A percentile compares a stretch with the other conserved stretches of the same genome.
Conservation (phyloP, 1,139 yeast genomes). For the Scheffersomyces segobiensis region DNA sequence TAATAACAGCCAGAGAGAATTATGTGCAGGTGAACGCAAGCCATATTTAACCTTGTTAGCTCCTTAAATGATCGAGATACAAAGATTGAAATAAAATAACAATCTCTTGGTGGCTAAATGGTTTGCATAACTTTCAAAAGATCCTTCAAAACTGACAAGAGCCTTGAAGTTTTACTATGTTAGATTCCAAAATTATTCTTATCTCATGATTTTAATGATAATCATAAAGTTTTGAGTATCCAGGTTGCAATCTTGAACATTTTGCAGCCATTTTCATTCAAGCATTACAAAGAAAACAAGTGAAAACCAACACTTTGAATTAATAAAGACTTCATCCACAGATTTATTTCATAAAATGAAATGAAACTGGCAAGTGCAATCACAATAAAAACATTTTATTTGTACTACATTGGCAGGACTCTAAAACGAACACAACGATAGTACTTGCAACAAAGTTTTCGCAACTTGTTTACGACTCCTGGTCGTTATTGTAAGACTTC, state of each 20-base stretch:
- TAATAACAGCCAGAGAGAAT: neutral
- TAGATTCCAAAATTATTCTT: too few relatives aligned
- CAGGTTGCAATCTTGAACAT: neutral
- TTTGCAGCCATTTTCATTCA: neutral
- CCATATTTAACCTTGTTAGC: neutral
- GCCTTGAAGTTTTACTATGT: too few relatives aligned
- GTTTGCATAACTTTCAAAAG: neutral
- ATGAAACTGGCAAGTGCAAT: too few relatives aligned
- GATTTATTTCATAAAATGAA: too few relatives aligned
- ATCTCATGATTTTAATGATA: too few relatives aligned
- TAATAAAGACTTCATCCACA: too few relatives aligned
- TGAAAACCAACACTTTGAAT: too few relatives aligned
- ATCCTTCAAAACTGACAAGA: too few relatives aligned
- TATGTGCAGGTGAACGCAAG: neutral
- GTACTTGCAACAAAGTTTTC: neutral
- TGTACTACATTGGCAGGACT: neutral
- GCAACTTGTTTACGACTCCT: conserved; percentile 29
- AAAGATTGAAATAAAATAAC: too few relatives aligned
- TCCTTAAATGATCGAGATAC: neutral
- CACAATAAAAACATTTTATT: too few relatives aligned
- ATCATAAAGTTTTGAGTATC: neutral
- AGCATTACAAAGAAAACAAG: too few relatives aligned
- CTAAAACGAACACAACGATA: neutral
- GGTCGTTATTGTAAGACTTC: conserved; percentile 42
- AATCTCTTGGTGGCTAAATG: too few relatives aligned